A percentile compares a stretch with the other conserved stretches of the same genome.
phyloP scores from a whole-genome alignment of 192 early-diverging fungal genomes.

The Umbelopsis ramanniana region DNA sequence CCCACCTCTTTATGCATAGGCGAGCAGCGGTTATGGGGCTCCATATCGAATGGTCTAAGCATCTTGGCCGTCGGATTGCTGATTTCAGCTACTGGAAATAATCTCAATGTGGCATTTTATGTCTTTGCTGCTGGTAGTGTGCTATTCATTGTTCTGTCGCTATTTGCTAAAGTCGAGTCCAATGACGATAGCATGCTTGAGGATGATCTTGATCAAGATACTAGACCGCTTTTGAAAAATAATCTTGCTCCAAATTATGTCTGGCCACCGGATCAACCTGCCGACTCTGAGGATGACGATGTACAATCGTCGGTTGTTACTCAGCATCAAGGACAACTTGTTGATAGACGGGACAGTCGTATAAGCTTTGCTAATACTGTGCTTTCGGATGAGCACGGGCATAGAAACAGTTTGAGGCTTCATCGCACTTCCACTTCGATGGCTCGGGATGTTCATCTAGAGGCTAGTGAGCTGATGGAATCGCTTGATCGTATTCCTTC shows the following conservation, averaged over 20 bases:
- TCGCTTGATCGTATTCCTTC: constrained; percentile 31
- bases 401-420: neutral
- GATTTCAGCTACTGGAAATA: constrained; percentile 18
- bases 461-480: constrained; percentile 23
- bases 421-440: constrained; percentile 21
- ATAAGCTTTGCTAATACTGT: constrained; percentile 37
- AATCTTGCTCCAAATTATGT: constrained; percentile 18
- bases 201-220: neutral
- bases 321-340: neutral
- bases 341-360: constrained; percentile 15
- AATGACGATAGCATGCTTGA: neutral
- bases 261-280: constrained; percentile 14
- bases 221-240: constrained; percentile 24
- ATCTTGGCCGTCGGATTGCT: constrained; percentile 29
- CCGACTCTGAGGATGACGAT: constrained; percentile 25
- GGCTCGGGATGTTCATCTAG: constrained; percentile 28
- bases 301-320: constrained; percentile 9
- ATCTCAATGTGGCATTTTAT: constrained; percentile 36
- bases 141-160: constrained; percentile 21
- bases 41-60: constrained; percentile 35
- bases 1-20: constrained; percentile 2
- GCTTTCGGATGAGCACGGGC: constrained; percentile 22
- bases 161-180: constrained; percentile 25
- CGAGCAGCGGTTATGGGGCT: constrained; percentile 40
- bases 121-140: constrained; percentile 31